These are phyloP conservation scores for Aspergillus hortae DNA, from an alignment of 2,329 filamentous ascomycete genomes.

Conservation along the genomic window DNA sequence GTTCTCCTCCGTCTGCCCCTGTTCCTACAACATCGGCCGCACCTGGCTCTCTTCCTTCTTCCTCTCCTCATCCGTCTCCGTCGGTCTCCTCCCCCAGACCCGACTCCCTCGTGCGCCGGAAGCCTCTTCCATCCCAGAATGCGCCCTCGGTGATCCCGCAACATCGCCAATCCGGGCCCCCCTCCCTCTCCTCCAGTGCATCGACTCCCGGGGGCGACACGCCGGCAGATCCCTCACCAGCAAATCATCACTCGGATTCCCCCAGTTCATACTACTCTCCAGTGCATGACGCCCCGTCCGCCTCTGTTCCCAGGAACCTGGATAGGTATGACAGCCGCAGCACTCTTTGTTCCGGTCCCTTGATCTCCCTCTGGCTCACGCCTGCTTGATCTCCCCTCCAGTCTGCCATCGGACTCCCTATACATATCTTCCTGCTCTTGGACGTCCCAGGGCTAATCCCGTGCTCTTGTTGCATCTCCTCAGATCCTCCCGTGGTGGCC, in stretches of 20 bases:
- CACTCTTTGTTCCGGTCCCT: conserved; percentile 5
- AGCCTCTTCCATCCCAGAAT: conserved; percentile 50
- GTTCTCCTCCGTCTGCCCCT: conserved; percentile 15
- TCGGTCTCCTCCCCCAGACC: conserved; percentile 33
- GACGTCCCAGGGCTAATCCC: conserved; percentile 23
- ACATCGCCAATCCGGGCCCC: conserved; percentile 14
- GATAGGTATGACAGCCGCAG: conserved; percentile 35
- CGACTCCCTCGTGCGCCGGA: conserved; percentile 48
- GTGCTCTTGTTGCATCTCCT: conserved; percentile 19
- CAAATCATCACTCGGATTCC: conserved; percentile 14
- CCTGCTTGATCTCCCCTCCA: conserved; percentile 4
- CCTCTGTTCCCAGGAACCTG: conserved; percentile 34
- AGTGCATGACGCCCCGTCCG: conserved; percentile 24
- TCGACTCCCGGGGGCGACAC: conserved; percentile 24
- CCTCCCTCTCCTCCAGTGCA: conserved; percentile 18
- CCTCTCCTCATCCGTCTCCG: conserved; percentile 7
- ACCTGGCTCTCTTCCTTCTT: conserved; percentile 3
- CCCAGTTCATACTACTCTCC: conserved; percentile 22
- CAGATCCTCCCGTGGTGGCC: conserved; percentile 40
- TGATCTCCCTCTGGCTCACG: conserved; percentile 5
- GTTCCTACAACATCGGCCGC: background rate
- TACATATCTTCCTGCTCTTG: conserved; percentile 16
- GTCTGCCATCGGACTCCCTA: conserved; percentile 13
- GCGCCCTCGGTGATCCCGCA: conserved; percentile 40
- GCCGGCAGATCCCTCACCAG: conserved; percentile 10